These are phyloP conservation scores for Aureobasidium vineae DNA, from an alignment of 2,329 filamentous ascomycete genomes.

Conservation along the genomic window DNA sequence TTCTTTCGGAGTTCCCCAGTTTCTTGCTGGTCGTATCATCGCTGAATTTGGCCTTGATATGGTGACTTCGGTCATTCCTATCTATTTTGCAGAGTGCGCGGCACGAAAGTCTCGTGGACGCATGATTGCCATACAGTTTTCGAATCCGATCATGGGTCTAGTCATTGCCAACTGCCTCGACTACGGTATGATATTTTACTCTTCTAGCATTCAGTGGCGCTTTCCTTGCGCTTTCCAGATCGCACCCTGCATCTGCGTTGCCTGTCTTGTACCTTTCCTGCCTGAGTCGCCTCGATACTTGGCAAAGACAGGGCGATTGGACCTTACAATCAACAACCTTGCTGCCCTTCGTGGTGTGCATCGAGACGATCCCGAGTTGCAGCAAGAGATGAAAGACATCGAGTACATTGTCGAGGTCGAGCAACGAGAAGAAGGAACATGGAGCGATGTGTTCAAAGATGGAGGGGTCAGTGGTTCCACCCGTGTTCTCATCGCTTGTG, in stretches of 20 bases:
- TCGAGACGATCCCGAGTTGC: slow-evolving; percentile 39
- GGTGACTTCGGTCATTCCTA: slow-evolving; percentile 54
- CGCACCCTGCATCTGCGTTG: slow-evolving; percentile 51
- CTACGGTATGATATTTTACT: slow-evolving; percentile 52
- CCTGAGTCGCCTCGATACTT: slow-evolving; percentile 48
- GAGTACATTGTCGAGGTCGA: slow-evolving; percentile 39
- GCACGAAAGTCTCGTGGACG: slow-evolving; percentile 52
- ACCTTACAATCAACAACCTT: slow-evolving; percentile 50
- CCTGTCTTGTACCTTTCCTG: slow-evolving; percentile 46
- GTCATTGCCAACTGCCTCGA: slow-evolving; percentile 44
- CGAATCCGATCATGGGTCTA: slow-evolving; percentile 53
- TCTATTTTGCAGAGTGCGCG: slow-evolving; percentile 53
- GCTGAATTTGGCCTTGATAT: slow-evolving; percentile 51
- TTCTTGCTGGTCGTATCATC: slow-evolving; percentile 51
- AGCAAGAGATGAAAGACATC: slow-evolving; percentile 50
- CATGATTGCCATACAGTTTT: slow-evolving; percentile 52
- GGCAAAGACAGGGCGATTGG: slow-evolving; percentile 46
- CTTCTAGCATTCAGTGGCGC: slow-evolving; percentile 51
- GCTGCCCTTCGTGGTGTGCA: slow-evolving; percentile 49
- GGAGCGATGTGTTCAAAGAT: slow-evolving; percentile 39
- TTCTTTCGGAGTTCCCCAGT: slow-evolving; percentile 43
- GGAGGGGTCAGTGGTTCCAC: slow-evolving; percentile 39
- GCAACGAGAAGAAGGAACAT: slow-evolving; percentile 40
- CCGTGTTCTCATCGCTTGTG: slow-evolving; percentile 28
- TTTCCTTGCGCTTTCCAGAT: slow-evolving; percentile 57